Evolutionary conservation across 345 rosid species (phyloP), one percentile per base, ranked within the genome.

Genomic region (Bretschneidera sinensis): DNA sequence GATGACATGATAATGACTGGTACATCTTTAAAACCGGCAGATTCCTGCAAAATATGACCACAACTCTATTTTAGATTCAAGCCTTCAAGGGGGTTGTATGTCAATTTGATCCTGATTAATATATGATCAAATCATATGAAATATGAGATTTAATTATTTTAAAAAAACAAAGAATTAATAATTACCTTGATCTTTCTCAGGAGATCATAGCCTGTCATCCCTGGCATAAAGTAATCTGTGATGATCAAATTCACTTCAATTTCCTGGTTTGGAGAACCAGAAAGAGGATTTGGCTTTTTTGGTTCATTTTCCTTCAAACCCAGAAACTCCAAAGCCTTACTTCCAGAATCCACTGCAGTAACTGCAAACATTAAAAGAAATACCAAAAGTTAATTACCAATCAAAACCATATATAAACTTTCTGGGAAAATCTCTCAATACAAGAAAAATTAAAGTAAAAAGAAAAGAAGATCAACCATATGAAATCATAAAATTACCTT

Each of bases 211-310:
- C 99, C 99, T 8, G 96, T 86, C 95, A 92, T 90, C 14, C 91
- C 99, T 17, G 99, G 99, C 99, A 90, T 94, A 55, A 91, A 88
- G 45, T 94, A 94, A 75, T 94, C 99, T 48, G 97, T 94, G 23
- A 94, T 88, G 54, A 94, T 90, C 67, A 94, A 69, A 74, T 81
- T 86, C 2, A 94, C 82, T 74, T 78, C 78, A 16, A 78, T 34
- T 19, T 83, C 85, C 58, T 68, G 77, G 31, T 54, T 55, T 0
- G 78, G 69, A 55, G 79, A 76, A 70, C 77, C 78, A 64, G 83
- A 70, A 9, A 65, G 35, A 0, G 61, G 55, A 19, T 59, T 75
- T 59, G 75, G 53, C 34, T 78, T 75, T n/a, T 9, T 70, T 9
- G 58, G 53, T 5, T 75, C 59, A 18, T 48, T 73, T 54, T 70